These are phyloP conservation scores for Aspergillus niger DNA, from an alignment of 2,329 filamentous ascomycete genomes.

Conservation along the genomic window DNA sequence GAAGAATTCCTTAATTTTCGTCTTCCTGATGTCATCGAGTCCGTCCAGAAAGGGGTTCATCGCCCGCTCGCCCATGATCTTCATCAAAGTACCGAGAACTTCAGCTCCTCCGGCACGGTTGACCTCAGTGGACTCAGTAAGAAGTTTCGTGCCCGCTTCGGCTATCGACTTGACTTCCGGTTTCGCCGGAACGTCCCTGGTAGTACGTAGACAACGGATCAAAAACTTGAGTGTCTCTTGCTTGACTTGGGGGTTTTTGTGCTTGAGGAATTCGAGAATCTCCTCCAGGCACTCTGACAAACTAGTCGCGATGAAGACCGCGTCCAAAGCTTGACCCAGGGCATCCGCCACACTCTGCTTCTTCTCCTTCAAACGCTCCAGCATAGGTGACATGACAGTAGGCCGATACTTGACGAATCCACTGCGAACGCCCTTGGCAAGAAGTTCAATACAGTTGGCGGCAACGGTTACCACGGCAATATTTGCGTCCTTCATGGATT, in stretches of 20 bases:
- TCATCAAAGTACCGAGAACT: conserved; percentile 92
- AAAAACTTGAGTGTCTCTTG: conserved; percentile 92
- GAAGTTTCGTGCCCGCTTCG: conserved; percentile 84
- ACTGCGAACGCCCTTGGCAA: conserved; percentile 82
- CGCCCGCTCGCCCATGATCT: conserved; percentile 93
- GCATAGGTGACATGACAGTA: conserved; percentile 80
- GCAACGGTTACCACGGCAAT: conserved; percentile 91
- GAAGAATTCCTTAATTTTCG: conserved; percentile 90
- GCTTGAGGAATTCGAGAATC: conserved; percentile 76
- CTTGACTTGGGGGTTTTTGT: conserved; percentile 98
- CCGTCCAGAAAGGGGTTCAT: conserved; percentile 93
- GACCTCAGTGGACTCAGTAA: conserved; percentile 84
- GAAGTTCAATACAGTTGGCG: conserved; percentile 84
- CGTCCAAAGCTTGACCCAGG: conserved; percentile 79
- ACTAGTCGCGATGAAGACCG: conserved; percentile 65
- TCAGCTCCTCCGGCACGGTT: conserved; percentile 89
- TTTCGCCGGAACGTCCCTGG: conserved; percentile 79
- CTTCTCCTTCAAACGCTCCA: conserved; percentile 97
- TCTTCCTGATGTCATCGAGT: conserved; percentile 92
- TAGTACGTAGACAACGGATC: conserved; percentile 81
- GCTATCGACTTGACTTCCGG: conserved; percentile 81
- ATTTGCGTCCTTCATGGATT: conserved; percentile 99
- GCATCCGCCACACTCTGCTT: conserved; percentile 88
- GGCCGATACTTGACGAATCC: conserved; percentile 78
- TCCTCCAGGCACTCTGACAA: conserved; percentile 90